These are phyloP conservation scores for Penicillium nucicola DNA, from an alignment of 495 filamentous ascomycete species.

Conservation along the genomic window DNA sequence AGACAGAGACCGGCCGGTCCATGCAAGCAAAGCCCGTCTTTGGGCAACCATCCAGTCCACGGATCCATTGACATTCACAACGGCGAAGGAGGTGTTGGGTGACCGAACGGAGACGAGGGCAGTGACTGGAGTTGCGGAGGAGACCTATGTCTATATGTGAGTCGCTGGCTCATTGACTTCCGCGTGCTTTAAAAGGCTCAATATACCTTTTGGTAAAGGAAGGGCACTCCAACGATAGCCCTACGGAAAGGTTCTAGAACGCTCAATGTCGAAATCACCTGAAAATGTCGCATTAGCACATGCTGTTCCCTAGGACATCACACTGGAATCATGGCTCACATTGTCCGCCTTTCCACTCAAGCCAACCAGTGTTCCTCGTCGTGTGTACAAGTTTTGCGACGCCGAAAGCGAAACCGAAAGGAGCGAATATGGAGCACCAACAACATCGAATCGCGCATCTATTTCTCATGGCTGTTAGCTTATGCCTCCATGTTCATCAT, in stretches of 20 bases:
- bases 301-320: not conserved
- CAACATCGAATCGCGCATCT: conserved; percentile 94
- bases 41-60: conserved; percentile 93
- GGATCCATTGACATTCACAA: conserved; percentile 89
- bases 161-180: not conserved
- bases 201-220: conserved; percentile 78
- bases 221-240: conserved; percentile 77
- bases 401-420: conserved; percentile 90
- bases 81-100: conserved; percentile 75
- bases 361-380: conserved; percentile 84
- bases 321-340: conserved; percentile 43
- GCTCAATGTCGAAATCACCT: conserved; percentile 83
- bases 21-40: conserved; percentile 80
- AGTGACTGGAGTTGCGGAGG: conserved; percentile 80
- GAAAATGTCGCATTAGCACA: not conserved
- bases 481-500: not conserved
- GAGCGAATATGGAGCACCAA: conserved; percentile 85
- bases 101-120: conserved; percentile 85
- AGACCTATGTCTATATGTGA: conserved; percentile 49
- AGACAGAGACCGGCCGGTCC: conserved; percentile 86
- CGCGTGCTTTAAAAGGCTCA: not conserved
- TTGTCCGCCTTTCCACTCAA: conserved; percentile 88
- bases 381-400: conserved; percentile 88
- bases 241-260: conserved; percentile 78
- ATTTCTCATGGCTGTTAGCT: not conserved